Conservation (phyloP, 202 grass and related monocot species). For the Saccharum hybrid region DNA sequence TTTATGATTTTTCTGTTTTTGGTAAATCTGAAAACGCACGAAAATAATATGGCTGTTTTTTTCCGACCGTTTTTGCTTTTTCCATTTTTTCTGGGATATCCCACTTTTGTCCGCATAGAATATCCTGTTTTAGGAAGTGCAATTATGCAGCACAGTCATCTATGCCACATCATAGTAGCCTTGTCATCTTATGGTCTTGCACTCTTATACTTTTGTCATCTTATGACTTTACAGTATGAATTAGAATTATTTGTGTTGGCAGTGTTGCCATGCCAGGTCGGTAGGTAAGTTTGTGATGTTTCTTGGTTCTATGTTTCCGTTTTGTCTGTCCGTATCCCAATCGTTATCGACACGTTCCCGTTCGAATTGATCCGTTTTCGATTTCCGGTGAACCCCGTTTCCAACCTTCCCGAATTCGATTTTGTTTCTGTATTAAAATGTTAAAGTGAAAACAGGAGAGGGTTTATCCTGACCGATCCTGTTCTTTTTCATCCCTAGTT, state of each 20-base stretch:
- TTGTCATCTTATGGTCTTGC: neutral
- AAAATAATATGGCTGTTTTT: neutral
- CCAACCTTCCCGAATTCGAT: neutral
- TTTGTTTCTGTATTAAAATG: neutral
- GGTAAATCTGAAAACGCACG: neutral
- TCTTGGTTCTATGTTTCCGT: neutral
- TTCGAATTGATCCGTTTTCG: too few relatives aligned
- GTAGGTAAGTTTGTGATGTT: neutral
- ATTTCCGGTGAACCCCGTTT: neutral
- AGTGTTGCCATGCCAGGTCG: neutral
- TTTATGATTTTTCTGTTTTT: neutral
- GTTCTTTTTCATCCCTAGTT: neutral
- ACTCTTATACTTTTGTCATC: neutral
- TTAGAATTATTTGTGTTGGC: neutral
- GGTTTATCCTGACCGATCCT: neutral
- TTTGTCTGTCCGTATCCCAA: neutral
- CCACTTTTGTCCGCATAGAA: neutral
- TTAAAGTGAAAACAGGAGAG: neutral
- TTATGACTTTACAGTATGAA: neutral
- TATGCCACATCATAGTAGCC: neutral
- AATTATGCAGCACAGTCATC: neutral
- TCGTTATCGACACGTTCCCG: neutral
- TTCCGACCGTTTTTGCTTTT: neutral
- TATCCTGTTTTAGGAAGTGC: neutral
- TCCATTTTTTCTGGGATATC: neutral